Percentiles rank a stretch among this genome's conserved stretches.
These are phyloP conservation scores for Soucietia sequanensis DNA, from an alignment of 805 yeast species.

Conservation along the genomic window DNA sequence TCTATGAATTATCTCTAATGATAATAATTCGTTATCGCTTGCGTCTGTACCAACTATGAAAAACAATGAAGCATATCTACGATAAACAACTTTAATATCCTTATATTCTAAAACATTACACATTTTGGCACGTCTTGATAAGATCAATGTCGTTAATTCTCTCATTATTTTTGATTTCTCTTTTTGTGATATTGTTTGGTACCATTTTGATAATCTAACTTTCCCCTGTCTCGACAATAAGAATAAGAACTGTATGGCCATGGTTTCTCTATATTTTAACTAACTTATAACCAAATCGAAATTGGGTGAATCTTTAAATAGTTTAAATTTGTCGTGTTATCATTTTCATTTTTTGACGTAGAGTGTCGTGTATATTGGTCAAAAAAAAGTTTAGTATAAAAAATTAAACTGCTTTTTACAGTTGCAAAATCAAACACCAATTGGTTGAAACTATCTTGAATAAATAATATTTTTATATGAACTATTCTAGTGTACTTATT, in stretches of 20 bases:
- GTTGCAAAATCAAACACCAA: too few relatives aligned
- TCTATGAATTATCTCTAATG: conserved; percentile 85
- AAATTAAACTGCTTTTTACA: too few relatives aligned
- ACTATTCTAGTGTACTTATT: conserved; percentile 32
- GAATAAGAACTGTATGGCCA: conserved; percentile 79
- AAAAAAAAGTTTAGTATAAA: too few relatives aligned
- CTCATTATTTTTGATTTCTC: conserved; percentile 81
- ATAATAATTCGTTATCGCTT: conserved; percentile 81
- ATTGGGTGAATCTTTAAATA: too few relatives aligned
- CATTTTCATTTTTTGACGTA: not conserved
- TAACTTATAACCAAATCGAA: too few relatives aligned
- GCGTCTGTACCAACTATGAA: conserved; percentile 84
- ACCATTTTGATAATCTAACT: conserved; percentile 93
- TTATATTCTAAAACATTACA: conserved; percentile 89
- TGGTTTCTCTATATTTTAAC: too few relatives aligned
- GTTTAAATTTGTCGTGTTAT: not conserved
- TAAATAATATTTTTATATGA: too few relatives aligned
- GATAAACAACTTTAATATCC: conserved; percentile 80
- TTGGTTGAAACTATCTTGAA: too few relatives aligned
- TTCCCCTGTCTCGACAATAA: conserved; percentile 93
- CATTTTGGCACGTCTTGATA: conserved; percentile 89
- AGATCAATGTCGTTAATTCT: conserved; percentile 82
- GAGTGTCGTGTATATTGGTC: too few relatives aligned
- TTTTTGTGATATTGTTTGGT: conserved; percentile 74
- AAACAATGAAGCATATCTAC: conserved; percentile 90